Percentiles rank a stretch among this genome's conserved stretches.
Conservation (phyloP, 2,329 filamentous ascomycete genomes). For the Fusarium palustre region DNA sequence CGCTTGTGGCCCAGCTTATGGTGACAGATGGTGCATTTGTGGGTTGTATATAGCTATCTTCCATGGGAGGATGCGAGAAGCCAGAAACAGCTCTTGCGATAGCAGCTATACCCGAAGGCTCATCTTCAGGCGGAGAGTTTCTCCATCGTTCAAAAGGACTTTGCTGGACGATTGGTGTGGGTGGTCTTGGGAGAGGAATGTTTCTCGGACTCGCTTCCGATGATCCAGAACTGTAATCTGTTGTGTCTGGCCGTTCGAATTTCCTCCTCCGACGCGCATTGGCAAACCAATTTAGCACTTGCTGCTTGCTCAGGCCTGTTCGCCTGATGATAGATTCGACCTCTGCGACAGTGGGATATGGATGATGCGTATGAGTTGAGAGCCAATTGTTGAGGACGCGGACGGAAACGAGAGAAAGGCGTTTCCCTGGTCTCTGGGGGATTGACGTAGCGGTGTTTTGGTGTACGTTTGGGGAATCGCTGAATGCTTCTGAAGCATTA, state of each 20-base stretch:
- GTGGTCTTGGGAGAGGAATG: neutral
- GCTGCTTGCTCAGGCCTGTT: constrained; percentile 80
- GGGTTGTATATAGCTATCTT: fast-evolving
- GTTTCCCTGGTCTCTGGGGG: constrained; percentile 22
- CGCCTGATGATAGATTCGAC: constrained; percentile 78
- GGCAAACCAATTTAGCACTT: constrained; percentile 89
- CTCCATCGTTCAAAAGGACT: constrained; percentile 51
- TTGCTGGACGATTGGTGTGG: constrained; percentile 62
- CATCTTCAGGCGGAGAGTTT: constrained; percentile 49
- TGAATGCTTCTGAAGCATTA: fast-evolving
- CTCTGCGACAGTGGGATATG: constrained; percentile 85
- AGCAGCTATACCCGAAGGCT: constrained; percentile 47
- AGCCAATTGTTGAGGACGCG: constrained; percentile 67
- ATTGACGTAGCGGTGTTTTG: no score
- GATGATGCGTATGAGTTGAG: constrained; percentile 77
- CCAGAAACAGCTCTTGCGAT: constrained; percentile 46
- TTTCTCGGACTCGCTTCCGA: neutral
- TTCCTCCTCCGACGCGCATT: constrained; percentile 86
- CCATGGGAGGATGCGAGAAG: constrained; percentile 12
- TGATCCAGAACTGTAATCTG: neutral
- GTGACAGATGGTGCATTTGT: neutral
- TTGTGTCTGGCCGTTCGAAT: constrained; percentile 17
- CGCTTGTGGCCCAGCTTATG: constrained; percentile 30
- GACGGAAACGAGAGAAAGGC: constrained; percentile 33
- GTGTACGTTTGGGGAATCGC: fast-evolving